Conservation (phyloP, 2,329 filamentous ascomycete genomes). For the Neoarthrinium moseri region DNA sequence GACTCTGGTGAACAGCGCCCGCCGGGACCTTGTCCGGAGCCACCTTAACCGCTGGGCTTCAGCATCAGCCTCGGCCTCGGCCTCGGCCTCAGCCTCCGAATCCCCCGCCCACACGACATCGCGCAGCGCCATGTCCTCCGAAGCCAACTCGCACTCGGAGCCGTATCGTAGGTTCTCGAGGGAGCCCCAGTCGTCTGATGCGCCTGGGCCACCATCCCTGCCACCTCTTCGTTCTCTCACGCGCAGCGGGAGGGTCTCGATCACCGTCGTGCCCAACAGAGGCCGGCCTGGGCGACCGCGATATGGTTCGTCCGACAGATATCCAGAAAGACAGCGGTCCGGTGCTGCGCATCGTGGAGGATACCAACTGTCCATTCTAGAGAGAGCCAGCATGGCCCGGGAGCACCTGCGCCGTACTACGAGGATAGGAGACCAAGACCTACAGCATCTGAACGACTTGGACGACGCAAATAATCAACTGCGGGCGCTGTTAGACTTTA, state of each 20-base stretch:
- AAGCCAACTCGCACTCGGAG: constrained; percentile 26
- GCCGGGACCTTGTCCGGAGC: constrained; percentile 20
- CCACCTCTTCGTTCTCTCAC: constrained; percentile 35
- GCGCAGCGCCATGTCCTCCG: constrained; percentile 33
- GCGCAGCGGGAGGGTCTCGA: constrained; percentile 21
- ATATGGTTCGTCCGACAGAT: constrained; percentile 18
- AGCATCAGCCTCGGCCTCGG: constrained; percentile 15
- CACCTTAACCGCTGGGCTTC: constrained; percentile 23
- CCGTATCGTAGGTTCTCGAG: constrained; percentile 34
- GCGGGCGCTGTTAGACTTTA: constrained; percentile 23
- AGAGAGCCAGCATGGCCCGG: neutral
- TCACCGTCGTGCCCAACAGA: constrained; percentile 16
- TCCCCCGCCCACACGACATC: constrained; percentile 13
- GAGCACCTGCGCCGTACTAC: constrained; percentile 7
- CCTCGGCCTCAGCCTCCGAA: constrained; percentile 10
- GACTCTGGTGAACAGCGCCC: constrained; percentile 16
- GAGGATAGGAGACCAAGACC: constrained; percentile 9
- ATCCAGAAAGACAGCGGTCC: constrained; percentile 10
- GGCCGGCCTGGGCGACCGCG: constrained; percentile 18
- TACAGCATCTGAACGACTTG: neutral
- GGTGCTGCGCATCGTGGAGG: neutral
- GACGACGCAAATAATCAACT: constrained; percentile 21
- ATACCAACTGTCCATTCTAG: neutral
- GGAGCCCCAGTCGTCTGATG: constrained; percentile 24
- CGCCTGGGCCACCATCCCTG: constrained; percentile 25